Conservation (phyloP, 352 stramenopile species). For the Pythium apleroticum region DNA sequence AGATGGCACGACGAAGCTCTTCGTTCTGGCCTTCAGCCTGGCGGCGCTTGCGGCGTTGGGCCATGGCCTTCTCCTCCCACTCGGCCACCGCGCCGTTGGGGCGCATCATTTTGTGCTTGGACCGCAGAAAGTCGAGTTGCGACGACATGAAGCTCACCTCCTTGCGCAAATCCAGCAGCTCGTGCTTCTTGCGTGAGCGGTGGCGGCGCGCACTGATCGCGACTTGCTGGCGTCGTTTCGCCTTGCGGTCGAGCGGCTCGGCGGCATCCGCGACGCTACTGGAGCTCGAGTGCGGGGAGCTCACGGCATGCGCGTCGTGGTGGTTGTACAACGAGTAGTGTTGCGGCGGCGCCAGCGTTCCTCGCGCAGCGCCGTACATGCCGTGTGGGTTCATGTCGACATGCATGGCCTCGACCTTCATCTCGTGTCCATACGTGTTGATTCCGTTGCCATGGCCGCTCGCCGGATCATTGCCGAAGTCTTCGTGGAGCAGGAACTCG, state of each 20-base stretch:
- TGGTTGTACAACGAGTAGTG: slow-evolving; percentile 10
- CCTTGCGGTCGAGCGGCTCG: slow-evolving; percentile 43
- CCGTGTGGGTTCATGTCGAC: not conserved
- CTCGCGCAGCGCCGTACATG: not conserved
- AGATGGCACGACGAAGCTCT: slow-evolving; percentile 46
- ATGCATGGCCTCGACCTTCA: slow-evolving; percentile 21
- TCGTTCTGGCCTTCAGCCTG: slow-evolving; percentile 41
- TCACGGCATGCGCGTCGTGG: not conserved
- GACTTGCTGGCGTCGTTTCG: slow-evolving; percentile 45
- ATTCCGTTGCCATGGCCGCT: not conserved
- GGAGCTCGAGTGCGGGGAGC: slow-evolving; percentile 27
- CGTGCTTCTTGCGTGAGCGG: slow-evolving; percentile 57
- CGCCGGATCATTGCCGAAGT: slow-evolving; percentile 26
- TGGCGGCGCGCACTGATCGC: slow-evolving; percentile 48
- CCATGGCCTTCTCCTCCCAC: slow-evolving; percentile 47
- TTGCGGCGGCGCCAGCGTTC: slow-evolving; percentile 4
- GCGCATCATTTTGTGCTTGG: slow-evolving; percentile 38
- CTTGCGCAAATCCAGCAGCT: slow-evolving; percentile 49
- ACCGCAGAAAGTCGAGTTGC: slow-evolving; percentile 38
- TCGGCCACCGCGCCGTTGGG: slow-evolving; percentile 27
- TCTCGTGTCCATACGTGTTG: slow-evolving; percentile 6
- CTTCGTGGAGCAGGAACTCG: slow-evolving; percentile 46
- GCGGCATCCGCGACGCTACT: slow-evolving; percentile 25
- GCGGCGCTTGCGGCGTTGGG: slow-evolving; percentile 39
- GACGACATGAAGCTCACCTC: slow-evolving; percentile 38